These are phyloP conservation scores for Tetrahymena borealis DNA, from an alignment of 73 alveolate genomes.

Conservation along the genomic window DNA sequence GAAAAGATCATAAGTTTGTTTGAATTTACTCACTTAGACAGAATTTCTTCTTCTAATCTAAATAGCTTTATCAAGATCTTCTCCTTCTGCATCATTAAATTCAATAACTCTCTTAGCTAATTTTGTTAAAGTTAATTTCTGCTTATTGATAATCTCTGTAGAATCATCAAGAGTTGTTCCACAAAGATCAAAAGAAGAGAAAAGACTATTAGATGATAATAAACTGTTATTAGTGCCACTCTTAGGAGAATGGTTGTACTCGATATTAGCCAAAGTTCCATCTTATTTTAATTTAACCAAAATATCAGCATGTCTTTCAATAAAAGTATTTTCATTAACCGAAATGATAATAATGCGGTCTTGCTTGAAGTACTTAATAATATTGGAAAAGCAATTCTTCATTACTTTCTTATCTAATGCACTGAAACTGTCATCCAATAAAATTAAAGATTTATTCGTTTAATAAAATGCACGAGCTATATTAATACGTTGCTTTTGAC, in stretches of 20 bases:
- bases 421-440: not conserved
- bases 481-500: not conserved
- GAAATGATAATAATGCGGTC: not conserved
- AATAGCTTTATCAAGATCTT: not conserved
- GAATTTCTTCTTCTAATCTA: not conserved
- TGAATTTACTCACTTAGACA: not conserved
- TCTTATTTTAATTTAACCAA: not conserved
- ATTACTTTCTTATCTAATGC: not conserved
- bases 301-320: not conserved
- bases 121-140: not conserved
- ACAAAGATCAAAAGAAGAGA: not conserved
- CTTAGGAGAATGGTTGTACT: not conserved
- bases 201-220: not conserved
- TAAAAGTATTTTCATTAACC: not conserved
- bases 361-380: not conserved
- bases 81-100: not conserved
- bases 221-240: not conserved
- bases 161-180: not conserved
- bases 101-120: not conserved
- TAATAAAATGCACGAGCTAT: not conserved
- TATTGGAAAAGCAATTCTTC: not conserved
- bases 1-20: not conserved
- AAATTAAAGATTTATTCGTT: not conserved
- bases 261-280: not conserved
- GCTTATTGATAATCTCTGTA: not conserved